Evolutionary conservation across 192 early-diverging fungal species (phyloP).

Genomic region (Backusella australiensis): DNA sequence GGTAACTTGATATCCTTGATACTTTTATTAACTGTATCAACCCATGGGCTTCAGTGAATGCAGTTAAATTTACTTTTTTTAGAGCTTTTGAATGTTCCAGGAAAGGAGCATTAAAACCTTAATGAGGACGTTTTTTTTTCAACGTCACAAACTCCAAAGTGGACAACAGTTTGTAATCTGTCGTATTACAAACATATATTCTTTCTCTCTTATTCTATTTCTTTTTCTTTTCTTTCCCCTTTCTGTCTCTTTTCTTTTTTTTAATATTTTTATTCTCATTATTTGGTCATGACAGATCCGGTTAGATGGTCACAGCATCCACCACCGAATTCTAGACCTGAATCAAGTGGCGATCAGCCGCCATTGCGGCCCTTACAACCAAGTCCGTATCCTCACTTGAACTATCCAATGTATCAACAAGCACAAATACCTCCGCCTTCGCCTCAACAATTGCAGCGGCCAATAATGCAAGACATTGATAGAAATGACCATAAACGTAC

Average conservation of each 20-base stretch:
- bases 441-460: not conserved
- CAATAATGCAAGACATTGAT: not conserved
- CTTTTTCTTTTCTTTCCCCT: not conserved
- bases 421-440: not conserved
- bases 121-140: not conserved
- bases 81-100: not conserved
- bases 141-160: not conserved
- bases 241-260: not conserved
- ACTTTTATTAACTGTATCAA: not conserved
- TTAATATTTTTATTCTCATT: not conserved
- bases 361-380: conserved; percentile 21
- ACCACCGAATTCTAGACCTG: not conserved
- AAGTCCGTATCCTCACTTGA: not conserved
- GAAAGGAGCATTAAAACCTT: not conserved
- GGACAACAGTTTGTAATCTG: not conserved
- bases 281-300: not conserved
- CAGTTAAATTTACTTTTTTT: not conserved
- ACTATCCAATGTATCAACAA: conserved; percentile 1
- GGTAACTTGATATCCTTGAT: not conserved
- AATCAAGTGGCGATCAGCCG: not conserved
- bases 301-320: not conserved
- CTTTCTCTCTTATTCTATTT: not conserved
- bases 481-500: conserved; percentile 16
- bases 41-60: not conserved
- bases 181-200: not conserved